These are phyloP conservation scores for Colletotrichum trifolii DNA, from an alignment of 2,329 filamentous ascomycete species.

Conservation along the genomic window DNA sequence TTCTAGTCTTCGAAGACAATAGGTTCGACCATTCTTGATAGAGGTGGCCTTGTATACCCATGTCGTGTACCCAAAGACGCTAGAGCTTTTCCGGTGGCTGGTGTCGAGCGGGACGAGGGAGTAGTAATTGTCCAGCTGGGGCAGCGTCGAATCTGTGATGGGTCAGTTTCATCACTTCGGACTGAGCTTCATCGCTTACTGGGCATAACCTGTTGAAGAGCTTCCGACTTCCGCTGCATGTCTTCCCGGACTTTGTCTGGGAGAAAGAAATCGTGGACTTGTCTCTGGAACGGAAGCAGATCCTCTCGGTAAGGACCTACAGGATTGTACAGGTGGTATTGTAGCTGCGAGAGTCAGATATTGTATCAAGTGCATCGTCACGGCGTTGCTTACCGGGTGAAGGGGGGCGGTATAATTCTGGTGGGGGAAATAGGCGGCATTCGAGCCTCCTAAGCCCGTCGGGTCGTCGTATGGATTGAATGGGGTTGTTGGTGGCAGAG, in stretches of 20 bases:
- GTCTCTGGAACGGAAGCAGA: conserved; percentile 84
- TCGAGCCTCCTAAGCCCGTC: conserved; percentile 64
- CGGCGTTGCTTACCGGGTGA: conserved; percentile 66
- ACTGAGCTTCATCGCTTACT: conserved; percentile 60
- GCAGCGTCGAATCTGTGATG: conserved; percentile 68
- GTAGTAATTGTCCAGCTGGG: conserved; percentile 88
- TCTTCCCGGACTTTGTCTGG: conserved; percentile 89
- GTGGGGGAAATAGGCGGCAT: conserved; percentile 75
- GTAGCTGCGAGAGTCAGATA: conserved; percentile 63
- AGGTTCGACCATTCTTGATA: conserved; percentile 88
- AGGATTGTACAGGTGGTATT: conserved; percentile 94
- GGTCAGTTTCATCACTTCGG: conserved; percentile 3
- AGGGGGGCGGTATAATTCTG: conserved; percentile 63
- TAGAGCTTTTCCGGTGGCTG: conserved; percentile 79
- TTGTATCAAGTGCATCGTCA: background rate
- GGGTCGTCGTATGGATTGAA: conserved; percentile 85
- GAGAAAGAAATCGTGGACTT: conserved; percentile 91
- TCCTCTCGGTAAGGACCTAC: conserved; percentile 85
- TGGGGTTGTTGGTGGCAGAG: conserved; percentile 58
- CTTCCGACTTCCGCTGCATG: conserved; percentile 87
- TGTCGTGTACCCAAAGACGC: conserved; percentile 86
- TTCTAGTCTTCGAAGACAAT: conserved; percentile 87
- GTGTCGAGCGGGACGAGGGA: conserved; percentile 91
- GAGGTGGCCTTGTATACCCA: conserved; percentile 97
- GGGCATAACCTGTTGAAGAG: conserved; percentile 84